phyloP scores from a whole-genome alignment of 306 rosid species.

The Medicago ruthenica region DNA sequence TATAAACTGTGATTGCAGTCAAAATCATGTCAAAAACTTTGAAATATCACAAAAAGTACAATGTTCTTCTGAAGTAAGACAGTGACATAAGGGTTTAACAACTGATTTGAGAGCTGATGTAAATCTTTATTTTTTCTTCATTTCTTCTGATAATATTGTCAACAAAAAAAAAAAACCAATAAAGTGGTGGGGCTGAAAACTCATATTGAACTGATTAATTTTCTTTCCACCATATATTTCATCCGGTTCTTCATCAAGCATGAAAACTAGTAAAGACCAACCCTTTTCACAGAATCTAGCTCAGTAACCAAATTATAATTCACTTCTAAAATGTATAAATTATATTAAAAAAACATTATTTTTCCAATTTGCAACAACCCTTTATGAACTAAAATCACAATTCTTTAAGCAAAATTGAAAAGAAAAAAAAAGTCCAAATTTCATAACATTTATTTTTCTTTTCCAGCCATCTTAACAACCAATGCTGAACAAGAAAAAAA shows the following conservation, averaged over 20 bases:
- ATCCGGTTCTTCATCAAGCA: conserved; percentile 18
- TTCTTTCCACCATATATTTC: conserved; percentile 10
- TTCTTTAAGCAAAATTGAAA: conserved; percentile 27
- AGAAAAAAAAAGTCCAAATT: neutral
- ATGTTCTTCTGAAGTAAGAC: conserved; percentile 22
- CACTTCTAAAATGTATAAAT: neutral
- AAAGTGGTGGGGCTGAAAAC: conserved; percentile 17
- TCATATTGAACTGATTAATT: conserved; percentile 5
- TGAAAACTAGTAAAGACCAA: neutral
- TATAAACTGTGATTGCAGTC: neutral
- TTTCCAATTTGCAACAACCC: neutral
- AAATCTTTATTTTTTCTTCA: neutral
- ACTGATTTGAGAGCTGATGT: conserved; percentile 19
- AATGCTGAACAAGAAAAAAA: neutral
- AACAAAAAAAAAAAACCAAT: neutral
- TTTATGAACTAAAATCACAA: neutral
- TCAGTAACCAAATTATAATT: neutral
- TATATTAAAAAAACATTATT: neutral
- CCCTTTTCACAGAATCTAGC: conserved; percentile 4
- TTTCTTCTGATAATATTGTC: conserved; percentile 1
- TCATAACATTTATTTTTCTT: neutral
- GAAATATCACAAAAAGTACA: neutral
- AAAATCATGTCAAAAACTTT: neutral
- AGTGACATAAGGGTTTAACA: conserved; percentile 22
- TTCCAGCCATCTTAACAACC: conserved; percentile 6